Conservation (phyloP, 495 filamentous ascomycete genomes). For the Penicillium pulvis region DNA sequence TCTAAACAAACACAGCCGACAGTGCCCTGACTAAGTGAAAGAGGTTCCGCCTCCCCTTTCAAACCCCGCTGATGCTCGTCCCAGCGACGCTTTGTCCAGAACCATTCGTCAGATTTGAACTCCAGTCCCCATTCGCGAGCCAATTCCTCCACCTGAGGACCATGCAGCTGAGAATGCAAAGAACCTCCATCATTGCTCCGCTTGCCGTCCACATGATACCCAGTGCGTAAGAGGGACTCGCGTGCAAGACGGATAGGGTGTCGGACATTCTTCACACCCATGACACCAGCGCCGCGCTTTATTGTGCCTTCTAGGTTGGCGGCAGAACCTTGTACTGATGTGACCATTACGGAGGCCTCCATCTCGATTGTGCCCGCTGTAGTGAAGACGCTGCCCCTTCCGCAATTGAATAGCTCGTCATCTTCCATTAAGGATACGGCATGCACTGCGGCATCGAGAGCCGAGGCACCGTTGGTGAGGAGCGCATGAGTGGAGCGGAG, state of each 20-base stretch:
- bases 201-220: slow-evolving; percentile 32
- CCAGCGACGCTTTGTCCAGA: slow-evolving; percentile 79
- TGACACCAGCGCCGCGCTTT: slow-evolving; percentile 78
- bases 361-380: slow-evolving; percentile 80
- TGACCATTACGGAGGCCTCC: slow-evolving; percentile 90
- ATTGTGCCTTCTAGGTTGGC: slow-evolving; percentile 44
- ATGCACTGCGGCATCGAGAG: slow-evolving; percentile 72
- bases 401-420: slow-evolving; percentile 82
- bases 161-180: slow-evolving; percentile 69
- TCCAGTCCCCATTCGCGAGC: slow-evolving; percentile 68
- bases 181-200: slow-evolving; percentile 44
- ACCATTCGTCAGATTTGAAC: slow-evolving; percentile 70
- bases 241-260: slow-evolving; percentile 78
- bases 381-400: slow-evolving; percentile 85
- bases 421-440: slow-evolving; percentile 80
- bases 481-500: slow-evolving; percentile 47
- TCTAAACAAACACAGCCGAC: slow-evolving; percentile 83
- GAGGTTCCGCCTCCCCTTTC: slow-evolving; percentile 40
- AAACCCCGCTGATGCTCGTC: slow-evolving; percentile 76
- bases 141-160: slow-evolving; percentile 64
- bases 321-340: slow-evolving; percentile 28
- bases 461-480: slow-evolving; percentile 49
- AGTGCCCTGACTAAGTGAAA: slow-evolving; percentile 68
- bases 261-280: slow-evolving; percentile 68
- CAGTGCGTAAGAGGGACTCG: slow-evolving; percentile 66